Evolutionary conservation across 306 rosid genomes (phyloP).

Genomic region (Lotus japonicus): DNA sequence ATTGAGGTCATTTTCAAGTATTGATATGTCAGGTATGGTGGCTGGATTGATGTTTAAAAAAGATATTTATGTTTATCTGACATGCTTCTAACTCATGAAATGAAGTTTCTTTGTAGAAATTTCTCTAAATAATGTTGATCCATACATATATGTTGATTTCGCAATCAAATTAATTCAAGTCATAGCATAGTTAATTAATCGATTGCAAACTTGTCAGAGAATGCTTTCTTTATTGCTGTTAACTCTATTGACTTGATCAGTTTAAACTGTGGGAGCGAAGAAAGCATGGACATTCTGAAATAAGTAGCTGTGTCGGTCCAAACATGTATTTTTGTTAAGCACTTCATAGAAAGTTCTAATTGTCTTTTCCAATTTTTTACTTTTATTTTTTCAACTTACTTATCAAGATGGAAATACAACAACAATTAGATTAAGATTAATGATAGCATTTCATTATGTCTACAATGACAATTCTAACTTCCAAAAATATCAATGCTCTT

Average conservation of each 20-base stretch:
- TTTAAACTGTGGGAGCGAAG: background rate
- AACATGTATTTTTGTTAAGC: too few species aligned
- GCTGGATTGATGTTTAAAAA: constrained; percentile 7
- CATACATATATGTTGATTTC: background rate
- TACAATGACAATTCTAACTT: too few species aligned
- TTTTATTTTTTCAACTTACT: too few species aligned
- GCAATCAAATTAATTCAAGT: background rate
- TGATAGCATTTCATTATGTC: too few species aligned
- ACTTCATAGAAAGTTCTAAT: too few species aligned
- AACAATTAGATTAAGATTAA: too few species aligned
- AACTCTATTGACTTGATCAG: constrained; percentile 1
- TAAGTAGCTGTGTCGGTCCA: too few species aligned
- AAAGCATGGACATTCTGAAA: too few species aligned
- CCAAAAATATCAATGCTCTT: too few species aligned
- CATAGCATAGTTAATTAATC: background rate
- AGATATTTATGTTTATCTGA: constrained; percentile 7
- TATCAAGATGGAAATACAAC: too few species aligned
- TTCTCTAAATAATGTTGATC: background rate
- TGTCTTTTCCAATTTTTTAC: too few species aligned
- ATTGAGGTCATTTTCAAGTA: constrained; percentile 66
- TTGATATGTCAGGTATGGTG: constrained; percentile 90
- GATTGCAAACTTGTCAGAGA: background rate
- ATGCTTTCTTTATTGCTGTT: constrained; percentile 12
- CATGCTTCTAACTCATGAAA: constrained; percentile 3
- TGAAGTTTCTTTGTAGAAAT: background rate